Base-by-base conservation (phyloP, 1,139 yeast species). In the Hyphopichia buzzinii region DNA sequence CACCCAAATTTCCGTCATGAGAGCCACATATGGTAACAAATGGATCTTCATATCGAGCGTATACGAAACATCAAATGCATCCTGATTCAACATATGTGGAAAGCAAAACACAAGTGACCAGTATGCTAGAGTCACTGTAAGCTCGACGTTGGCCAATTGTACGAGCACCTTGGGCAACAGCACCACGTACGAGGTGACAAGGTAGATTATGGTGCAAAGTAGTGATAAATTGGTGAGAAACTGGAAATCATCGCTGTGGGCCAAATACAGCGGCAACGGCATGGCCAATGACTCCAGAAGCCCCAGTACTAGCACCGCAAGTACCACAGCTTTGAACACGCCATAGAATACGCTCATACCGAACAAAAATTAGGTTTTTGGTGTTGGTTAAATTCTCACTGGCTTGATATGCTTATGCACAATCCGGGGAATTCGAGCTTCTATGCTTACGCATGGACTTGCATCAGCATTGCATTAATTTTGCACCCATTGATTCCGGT, bases 41-140 rank as follows among this genome's bases (percentile, higher is more conserved):
- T 58, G 64, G 17, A 54, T 52, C 33, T 51, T 43, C 23, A 57
- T 37, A 31, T 58, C 63, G 26, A 57, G 38, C 17, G 30, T 10
- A 27, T 41, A 35, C 2, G 43, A 35, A 5, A 54, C 54, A 3
- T 47, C 44, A 28, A 54, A 50, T 7, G 52, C 29, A 26, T 50
- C 58, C 5, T 39, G 29, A 35, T 57, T 57, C 35, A 58, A 45
- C 31, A 39, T 30, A 2, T 33, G 32, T 3, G 62, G 62, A 31
- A 47, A 54, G 19, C 44, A 32, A 8, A 47, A 34, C 6, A 39
- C 37, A 31, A 54, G 38, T 3, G 49, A 29, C 62, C 62, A 57
- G 39, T 57, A 58, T 0, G 54, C 40, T 6, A 44, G 38, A 3
- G 58, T 54, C 17, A 58, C 60, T 11, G 44, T 39, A 30, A 52